These are phyloP conservation scores for Teratosphaeria viscida DNA, from an alignment of 2,329 filamentous ascomycete genomes.

Conservation along the genomic window DNA sequence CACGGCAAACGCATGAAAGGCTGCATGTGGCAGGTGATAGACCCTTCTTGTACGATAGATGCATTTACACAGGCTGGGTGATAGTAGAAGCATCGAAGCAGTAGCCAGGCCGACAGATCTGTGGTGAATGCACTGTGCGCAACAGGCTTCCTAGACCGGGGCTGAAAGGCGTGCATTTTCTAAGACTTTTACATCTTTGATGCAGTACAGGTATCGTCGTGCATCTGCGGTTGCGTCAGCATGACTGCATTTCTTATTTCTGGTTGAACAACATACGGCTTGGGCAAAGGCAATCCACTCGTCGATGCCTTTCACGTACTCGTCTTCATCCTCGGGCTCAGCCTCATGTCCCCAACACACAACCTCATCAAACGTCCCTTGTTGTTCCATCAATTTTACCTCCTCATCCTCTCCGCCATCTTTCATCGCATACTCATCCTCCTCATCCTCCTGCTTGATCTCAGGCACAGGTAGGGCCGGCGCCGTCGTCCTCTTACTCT, in stretches of 20 bases:
- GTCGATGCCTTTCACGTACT: conserved; percentile 61
- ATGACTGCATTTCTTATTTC: neutral
- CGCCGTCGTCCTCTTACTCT: neutral
- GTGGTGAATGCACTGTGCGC: neutral
- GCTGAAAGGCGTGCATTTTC: neutral
- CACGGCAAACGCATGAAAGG: neutral
- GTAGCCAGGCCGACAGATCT: neutral
- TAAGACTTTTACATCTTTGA: neutral
- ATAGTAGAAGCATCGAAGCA: neutral
- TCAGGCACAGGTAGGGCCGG: neutral
- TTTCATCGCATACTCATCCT: conserved; percentile 22
- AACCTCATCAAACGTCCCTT: conserved; percentile 62
- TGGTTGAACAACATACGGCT: conserved; percentile 37
- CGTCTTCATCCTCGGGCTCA: conserved; percentile 53
- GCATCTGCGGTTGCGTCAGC: neutral
- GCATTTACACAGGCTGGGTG: neutral
- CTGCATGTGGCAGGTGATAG: neutral
- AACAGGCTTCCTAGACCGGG: neutral
- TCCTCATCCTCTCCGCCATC: conserved; percentile 36
- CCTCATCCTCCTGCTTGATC: neutral
- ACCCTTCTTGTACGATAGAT: neutral
- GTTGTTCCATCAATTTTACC: conserved; percentile 49
- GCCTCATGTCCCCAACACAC: conserved; percentile 78
- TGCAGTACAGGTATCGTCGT: neutral
- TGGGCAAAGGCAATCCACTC: conserved; percentile 73